A percentile compares a stretch with the other conserved stretches of the same genome.
Evolutionary conservation across 116 monocot genomes (phyloP).

Genomic region (Papilionanthe hybrid): DNA sequence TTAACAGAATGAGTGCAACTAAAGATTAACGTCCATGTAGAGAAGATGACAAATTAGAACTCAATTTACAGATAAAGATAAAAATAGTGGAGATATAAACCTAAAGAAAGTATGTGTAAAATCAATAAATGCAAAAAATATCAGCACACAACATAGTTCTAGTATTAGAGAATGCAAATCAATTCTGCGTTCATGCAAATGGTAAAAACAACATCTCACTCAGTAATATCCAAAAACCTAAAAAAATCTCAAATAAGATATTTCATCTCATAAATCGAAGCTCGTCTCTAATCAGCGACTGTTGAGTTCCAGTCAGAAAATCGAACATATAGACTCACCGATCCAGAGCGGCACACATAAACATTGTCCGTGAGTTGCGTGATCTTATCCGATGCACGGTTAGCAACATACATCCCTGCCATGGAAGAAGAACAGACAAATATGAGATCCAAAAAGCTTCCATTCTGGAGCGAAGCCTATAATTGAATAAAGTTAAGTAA

Average conservation of each 20-base stretch:
- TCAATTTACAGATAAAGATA: neutral
- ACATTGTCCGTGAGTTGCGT: conserved; percentile 80
- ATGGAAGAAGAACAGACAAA: neutral
- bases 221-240: no score
- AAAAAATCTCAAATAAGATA: no score
- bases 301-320: neutral
- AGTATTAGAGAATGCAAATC: neutral
- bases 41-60: neutral
- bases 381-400: conserved; percentile 94
- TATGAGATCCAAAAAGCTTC: neutral
- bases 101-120: neutral
- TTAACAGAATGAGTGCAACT: neutral
- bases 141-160: neutral
- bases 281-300: neutral
- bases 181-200: neutral
- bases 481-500: neutral
- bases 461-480: neutral
- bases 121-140: neutral
- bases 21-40: neutral
- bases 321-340: conserved; percentile 36
- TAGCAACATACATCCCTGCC: conserved; percentile 88
- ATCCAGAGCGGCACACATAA: conserved; percentile 89
- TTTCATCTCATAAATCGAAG: neutral
- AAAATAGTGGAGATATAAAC: neutral
- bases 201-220: neutral